These are phyloP conservation scores for Silene coronaria DNA, from an alignment of 179 eudicot genomes.

Conservation along the genomic window DNA sequence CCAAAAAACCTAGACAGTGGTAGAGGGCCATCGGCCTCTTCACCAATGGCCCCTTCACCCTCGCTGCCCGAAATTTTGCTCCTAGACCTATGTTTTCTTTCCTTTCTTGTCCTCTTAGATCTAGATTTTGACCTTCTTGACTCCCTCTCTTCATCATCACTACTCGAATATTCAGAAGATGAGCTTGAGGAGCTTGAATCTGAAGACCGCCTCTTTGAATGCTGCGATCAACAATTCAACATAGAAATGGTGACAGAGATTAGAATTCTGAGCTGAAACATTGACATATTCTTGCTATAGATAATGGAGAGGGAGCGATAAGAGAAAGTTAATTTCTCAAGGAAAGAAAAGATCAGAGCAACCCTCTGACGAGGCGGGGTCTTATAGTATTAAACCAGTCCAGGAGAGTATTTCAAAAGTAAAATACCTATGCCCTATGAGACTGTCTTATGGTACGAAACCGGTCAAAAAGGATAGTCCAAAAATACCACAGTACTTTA, in stretches of 20 bases:
- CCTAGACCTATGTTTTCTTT: conserved; percentile 59
- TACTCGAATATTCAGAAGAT: conserved; percentile 78
- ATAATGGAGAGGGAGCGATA: too few relatives aligned
- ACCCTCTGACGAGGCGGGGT: too few relatives aligned
- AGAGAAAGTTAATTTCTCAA: too few relatives aligned
- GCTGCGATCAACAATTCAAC: conserved; percentile 39
- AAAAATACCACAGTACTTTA: too few relatives aligned
- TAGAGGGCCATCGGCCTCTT: conserved; percentile 66
- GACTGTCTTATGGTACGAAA: too few relatives aligned
- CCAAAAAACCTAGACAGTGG: conserved; percentile 97
- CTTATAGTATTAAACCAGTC: too few relatives aligned
- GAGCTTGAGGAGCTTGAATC: conserved; percentile 71
- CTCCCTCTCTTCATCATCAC: conserved; percentile 75
- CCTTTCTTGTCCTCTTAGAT: conserved; percentile 62
- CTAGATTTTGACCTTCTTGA: conserved; percentile 67
- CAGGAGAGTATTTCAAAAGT: too few relatives aligned
- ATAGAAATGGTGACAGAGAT: neutral
- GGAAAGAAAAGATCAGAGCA: too few relatives aligned
- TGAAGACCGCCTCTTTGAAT: conserved; percentile 65
- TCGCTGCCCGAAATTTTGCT: conserved; percentile 57
- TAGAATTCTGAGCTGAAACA: neutral
- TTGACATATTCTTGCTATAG: too few relatives aligned
- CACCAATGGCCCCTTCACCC: conserved; percentile 42
- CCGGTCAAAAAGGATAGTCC: too few relatives aligned
- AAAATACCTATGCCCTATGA: too few relatives aligned